phyloP scores from a whole-genome alignment of 1,284 basidiomycete species.

The Ceratobasidium papillatum region DNA sequence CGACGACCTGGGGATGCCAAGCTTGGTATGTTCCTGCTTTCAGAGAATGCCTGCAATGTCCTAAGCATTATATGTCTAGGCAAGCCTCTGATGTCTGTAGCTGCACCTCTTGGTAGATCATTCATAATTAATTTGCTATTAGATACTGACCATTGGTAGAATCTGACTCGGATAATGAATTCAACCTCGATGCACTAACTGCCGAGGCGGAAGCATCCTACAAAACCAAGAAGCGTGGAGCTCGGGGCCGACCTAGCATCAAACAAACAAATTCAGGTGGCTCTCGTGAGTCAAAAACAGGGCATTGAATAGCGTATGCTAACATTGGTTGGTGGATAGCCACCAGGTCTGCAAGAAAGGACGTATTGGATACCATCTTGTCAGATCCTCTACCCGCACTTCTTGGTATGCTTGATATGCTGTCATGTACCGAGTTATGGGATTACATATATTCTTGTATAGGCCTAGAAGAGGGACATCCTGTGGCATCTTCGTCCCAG shows the following conservation, averaged over 20 bases:
- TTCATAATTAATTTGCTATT: background rate
- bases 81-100: constrained; percentile 7
- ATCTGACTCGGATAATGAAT: constrained; percentile 42
- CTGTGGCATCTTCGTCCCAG: background rate
- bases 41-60: background rate
- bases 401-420: constrained; percentile 12
- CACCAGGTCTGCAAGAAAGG: constrained; percentile 6
- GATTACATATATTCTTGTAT: background rate
- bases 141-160: background rate
- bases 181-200: constrained; percentile 23
- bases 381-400: constrained; percentile 19
- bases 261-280: background rate
- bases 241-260: background rate
- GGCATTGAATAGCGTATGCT: no score
- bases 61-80: background rate
- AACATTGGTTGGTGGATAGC: background rate
- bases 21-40: background rate
- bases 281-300: background rate
- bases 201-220: constrained; percentile 33
- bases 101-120: constrained; percentile 11
- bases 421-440: background rate
- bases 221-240: constrained; percentile 32
- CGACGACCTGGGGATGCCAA: background rate
- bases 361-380: constrained; percentile 8
- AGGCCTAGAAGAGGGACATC: background rate